Evolutionary conservation across 306 rosid genomes (phyloP).

Genomic region (Erythrophleum fordii): DNA sequence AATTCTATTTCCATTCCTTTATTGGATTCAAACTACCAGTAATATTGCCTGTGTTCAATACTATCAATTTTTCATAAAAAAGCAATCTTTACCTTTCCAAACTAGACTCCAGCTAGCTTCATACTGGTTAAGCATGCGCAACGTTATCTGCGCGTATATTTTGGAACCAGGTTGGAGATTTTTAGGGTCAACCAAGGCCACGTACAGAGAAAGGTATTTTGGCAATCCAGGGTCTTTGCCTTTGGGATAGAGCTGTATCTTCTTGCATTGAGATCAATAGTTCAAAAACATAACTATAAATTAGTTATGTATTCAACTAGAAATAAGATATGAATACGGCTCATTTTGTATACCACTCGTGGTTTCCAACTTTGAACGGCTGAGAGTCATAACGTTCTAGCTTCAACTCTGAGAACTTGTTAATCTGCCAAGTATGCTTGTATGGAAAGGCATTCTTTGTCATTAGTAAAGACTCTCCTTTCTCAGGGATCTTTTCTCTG

Average conservation of each 20-base stretch:
- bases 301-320: too few relatives aligned
- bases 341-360: constrained; percentile 51
- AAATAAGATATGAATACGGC: not conserved
- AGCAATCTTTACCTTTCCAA: constrained; percentile 47
- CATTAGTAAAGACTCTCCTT: too few relatives aligned
- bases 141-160: constrained; percentile 50
- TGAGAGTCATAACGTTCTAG: constrained; percentile 42
- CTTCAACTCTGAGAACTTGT: constrained; percentile 49
- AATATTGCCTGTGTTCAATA: not conserved
- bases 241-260: constrained; percentile 60
- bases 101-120: constrained; percentile 16
- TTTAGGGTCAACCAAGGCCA: constrained; percentile 52
- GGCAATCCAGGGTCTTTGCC: constrained; percentile 48
- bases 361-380: constrained; percentile 55
- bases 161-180: constrained; percentile 45
- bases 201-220: constrained; percentile 48
- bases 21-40: not conserved
- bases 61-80: not conserved
- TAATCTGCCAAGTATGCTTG: constrained; percentile 57
- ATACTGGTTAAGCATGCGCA: constrained; percentile 57
- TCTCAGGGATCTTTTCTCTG: too few relatives aligned
- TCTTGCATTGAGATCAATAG: too few relatives aligned
- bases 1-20: not conserved
- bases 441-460: constrained; percentile 44
- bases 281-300: too few relatives aligned